Evolutionary conservation across 2,329 filamentous ascomycete genomes (phyloP), one percentile per base, ranked within the genome.

Genomic region (Byssochlamys sp.): DNA sequence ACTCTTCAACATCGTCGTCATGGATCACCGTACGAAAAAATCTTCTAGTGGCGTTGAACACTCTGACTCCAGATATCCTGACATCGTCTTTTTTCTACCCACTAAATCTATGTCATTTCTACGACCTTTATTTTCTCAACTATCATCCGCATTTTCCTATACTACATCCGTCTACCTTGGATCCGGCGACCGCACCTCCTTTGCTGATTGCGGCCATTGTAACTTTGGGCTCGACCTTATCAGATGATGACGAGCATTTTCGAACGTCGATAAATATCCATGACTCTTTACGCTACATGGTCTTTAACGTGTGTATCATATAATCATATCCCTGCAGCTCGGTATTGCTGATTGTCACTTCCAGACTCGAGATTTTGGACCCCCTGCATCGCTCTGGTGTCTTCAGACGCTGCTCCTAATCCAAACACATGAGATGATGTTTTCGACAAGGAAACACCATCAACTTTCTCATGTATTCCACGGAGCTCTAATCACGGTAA

Each of bases 131-230:
- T 51, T 67, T 68, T 51, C 57, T 59, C 26, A 66, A 67, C 56
- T 68, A 68, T 35, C 63, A 67, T 53, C 60, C 66, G 4, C 66
- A 68, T 58, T 68, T 68, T 58, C 66, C 66, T 1, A 68, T 68
- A 27, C 12, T 67, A 26, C 65, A 68, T 54, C 54, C 58, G 54
- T 57, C 65, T 7, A 66, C 65, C 2, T 57, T 68, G 9, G 35
- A 60, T 24, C 58, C 60, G 12, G 52, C 60, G 4, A 60, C 60
- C 3, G 59, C 61, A 6, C 58, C 62, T 2, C 63, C 66, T 24
- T 54, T 68, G 6, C 60, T 67, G n/a, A 58, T 68, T 11, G 58
- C 62, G n/a, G 64, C 65, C 9, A 66, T 68, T 52, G 58, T 67
- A 24, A 67, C 64, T 4, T 56, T 68, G 51, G 66, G 66, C 0